A percentile compares a stretch with the other conserved stretches of the same genome.
Conservation (phyloP, 345 rosid genomes). For the Acer campestre region DNA sequence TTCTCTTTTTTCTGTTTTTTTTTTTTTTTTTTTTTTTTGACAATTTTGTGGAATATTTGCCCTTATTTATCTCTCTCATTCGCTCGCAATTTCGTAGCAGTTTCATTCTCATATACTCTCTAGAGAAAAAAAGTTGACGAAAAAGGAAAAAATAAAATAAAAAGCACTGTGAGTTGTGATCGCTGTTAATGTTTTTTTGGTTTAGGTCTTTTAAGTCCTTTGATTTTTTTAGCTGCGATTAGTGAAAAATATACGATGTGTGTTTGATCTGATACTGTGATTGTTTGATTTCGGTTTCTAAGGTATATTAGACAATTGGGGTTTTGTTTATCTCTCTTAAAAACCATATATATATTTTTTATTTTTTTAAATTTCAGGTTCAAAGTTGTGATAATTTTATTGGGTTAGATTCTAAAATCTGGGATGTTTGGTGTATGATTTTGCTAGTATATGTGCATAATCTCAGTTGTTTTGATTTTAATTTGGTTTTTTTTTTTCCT, state of each 20-base stretch:
- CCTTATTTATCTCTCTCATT: slow-evolving; percentile 2
- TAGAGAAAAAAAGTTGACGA: background rate
- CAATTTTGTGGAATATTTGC: slow-evolving; percentile 29
- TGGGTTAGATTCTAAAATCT: background rate
- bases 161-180: slow-evolving; percentile 8
- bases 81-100: slow-evolving; percentile 18
- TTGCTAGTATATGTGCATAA: too few species aligned
- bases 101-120: slow-evolving; percentile 13
- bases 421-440: background rate
- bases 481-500: background rate
- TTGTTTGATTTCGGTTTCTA: background rate
- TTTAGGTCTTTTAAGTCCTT: background rate
- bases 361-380: background rate
- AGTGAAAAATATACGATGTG: background rate
- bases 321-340: background rate
- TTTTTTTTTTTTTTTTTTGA: background rate
- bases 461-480: background rate
- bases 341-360: background rate
- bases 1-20: background rate
- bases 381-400: background rate
- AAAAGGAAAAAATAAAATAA: background rate
- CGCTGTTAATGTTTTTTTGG: background rate
- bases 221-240: background rate
- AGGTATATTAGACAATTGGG: slow-evolving; percentile 12
- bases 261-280: slow-evolving; percentile 21